Conservation (phyloP, 331 rosid genomes). For the Arachis monticola region DNA sequence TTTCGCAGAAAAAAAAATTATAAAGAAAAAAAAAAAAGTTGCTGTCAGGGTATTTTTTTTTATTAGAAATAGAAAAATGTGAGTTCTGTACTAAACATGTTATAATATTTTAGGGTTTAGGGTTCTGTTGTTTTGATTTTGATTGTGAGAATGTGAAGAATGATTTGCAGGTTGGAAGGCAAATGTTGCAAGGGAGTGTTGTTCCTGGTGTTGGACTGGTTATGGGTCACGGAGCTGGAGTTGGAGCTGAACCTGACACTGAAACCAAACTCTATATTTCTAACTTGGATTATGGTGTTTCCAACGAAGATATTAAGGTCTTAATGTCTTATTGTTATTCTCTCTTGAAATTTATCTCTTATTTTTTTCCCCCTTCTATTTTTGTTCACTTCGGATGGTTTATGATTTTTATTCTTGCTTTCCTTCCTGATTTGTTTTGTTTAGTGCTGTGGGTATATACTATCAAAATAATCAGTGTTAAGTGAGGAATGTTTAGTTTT, state of each 20-base stretch:
- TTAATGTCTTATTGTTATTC: conserved; percentile 55
- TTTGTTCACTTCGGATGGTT: no score
- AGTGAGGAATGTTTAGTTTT: not conserved
- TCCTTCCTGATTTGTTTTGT: not conserved
- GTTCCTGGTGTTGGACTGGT: not conserved
- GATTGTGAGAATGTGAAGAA: not conserved
- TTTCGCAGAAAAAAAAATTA: not conserved
- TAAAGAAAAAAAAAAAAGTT: not conserved
- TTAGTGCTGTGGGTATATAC: not conserved
- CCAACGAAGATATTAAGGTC: conserved; percentile 86
- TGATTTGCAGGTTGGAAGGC: conserved; percentile 3
- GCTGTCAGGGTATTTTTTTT: not conserved
- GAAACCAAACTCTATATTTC: conserved; percentile 90
- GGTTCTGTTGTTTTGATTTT: not conserved
- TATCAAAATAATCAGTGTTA: not conserved
- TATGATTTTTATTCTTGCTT: no score
- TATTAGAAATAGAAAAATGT: not conserved
- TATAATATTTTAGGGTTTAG: not conserved
- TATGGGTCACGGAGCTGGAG: not conserved
- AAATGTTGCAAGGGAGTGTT: not conserved
- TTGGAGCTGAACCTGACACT: not conserved
- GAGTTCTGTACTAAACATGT: not conserved
- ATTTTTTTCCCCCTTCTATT: not conserved
- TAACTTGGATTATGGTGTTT: conserved; percentile 78
- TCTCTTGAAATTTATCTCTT: not conserved